Conservation (phyloP, 345 rosid genomes). For the Trapa bicornis region DNA sequence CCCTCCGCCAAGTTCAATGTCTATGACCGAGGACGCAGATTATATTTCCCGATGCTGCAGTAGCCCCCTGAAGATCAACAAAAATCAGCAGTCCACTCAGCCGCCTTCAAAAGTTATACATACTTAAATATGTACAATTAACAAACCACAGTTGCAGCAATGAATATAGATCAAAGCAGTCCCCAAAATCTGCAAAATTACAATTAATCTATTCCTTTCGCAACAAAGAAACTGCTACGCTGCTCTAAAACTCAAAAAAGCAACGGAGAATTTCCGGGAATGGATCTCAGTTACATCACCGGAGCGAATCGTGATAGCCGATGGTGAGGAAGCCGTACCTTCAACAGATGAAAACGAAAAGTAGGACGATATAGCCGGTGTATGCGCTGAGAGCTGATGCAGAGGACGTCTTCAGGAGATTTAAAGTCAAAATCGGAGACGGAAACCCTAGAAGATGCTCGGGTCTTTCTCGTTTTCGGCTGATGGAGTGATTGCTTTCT, state of each 20-base stretch:
- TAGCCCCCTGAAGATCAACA: background rate
- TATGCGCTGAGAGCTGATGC: too few relatives aligned
- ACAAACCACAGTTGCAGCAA: background rate
- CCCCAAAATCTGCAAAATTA: background rate
- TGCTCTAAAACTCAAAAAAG: background rate
- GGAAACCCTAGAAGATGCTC: conserved; percentile 9
- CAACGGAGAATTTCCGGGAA: background rate
- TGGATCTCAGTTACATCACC: too few relatives aligned
- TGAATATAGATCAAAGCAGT: background rate
- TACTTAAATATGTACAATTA: background rate
- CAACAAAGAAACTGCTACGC: background rate
- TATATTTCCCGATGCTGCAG: background rate
- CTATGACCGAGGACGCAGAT: conserved; percentile 1
- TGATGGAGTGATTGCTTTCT: background rate
- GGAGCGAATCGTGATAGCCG: too few relatives aligned
- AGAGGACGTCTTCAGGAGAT: too few relatives aligned
- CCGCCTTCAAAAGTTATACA: background rate
- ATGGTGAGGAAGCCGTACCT: conserved; percentile 4
- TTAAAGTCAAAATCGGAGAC: background rate
- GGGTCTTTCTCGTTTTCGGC: background rate
- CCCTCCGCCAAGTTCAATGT: conserved; percentile 16
- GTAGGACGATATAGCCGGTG: background rate
- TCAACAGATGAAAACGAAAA: background rate
- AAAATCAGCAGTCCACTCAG: too few relatives aligned
- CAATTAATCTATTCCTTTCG: too few relatives aligned